phyloP scores from a whole-genome alignment of 768 basidiomycete genomes.

The Boletus barrowsii region DNA sequence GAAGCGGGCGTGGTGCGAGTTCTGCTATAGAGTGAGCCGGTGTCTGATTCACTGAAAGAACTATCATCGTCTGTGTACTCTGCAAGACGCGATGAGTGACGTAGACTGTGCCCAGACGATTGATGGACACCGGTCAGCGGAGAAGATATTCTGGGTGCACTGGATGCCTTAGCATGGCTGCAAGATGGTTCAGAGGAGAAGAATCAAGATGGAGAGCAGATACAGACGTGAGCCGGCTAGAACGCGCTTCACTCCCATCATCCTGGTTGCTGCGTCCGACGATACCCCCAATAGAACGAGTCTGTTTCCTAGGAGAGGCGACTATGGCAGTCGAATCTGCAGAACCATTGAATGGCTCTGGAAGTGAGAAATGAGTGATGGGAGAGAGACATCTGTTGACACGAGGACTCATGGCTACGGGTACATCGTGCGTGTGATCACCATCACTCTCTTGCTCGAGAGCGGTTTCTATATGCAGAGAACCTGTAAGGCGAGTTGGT shows the following conservation, averaged over 20 bases:
- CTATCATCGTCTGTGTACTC: not conserved
- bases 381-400: slow-evolving; percentile 14
- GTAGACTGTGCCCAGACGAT: not conserved
- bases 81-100: not conserved
- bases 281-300: not conserved
- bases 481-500: not conserved
- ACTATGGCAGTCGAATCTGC: not conserved
- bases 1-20: not conserved
- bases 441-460: not conserved
- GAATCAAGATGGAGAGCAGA: not conserved
- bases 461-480: slow-evolving; percentile 1
- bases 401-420: not conserved
- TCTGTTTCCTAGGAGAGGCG: not conserved
- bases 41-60: slow-evolving; percentile 2
- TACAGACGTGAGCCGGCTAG: slow-evolving; percentile 11
- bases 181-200: slow-evolving; percentile 5
- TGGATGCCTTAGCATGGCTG: slow-evolving; percentile 4
- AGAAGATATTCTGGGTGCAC: slow-evolving; percentile 8
- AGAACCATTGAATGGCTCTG: slow-evolving; percentile 5
- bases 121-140: slow-evolving; percentile 9
- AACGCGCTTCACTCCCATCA: not conserved
- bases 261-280: not conserved
- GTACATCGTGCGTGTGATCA: not conserved
- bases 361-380: slow-evolving; percentile 11
- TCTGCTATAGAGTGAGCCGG: not conserved